Base-by-base conservation (phyloP, 2,329 filamentous ascomycete genomes). In the Thyridium curvatum region DNA sequence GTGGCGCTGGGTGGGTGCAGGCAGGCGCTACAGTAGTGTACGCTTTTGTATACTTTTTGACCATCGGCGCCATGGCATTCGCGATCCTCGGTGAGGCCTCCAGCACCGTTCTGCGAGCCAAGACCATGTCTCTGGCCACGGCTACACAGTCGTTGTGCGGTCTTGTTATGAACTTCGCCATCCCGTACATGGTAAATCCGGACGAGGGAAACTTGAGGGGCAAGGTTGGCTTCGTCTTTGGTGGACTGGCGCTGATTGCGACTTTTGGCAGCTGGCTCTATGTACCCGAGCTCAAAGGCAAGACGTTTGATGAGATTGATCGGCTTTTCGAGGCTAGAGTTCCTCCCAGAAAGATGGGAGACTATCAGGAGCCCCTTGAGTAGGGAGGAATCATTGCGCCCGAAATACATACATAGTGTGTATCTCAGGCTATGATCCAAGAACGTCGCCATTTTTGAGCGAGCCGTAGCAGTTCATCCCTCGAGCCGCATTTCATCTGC, bases 151-250 rank as follows among this genome's bases (percentile, higher is more conserved):
- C 59, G 3, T 39, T 64, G 2, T 56, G 62, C 39, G 62, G 62
- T 3, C 58, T 65, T 14, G 52, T 59, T 12, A 61, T 62, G 55
- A 60, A 59, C 17, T 52, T 66, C 18, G 53, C 55, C 3, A 56
- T 65, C 30, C 64, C 61, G 3, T 63, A 65, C 42, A 56, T 59
- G 55, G 54, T 67, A 18, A 66, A 65, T 40, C 56, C 57, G 4
- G 56, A 61, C 38, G 45, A 50, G 26, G 58, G 44, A 14, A 55
- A 60, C 41, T 31, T 58, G 41, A 43, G 46, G 35, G 59, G 56
- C 9, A 62, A 61, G 37, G 45, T 58, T 18, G 59, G 54, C 9
- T 62, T 62, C 40, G 47, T 62, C 13, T 62, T 56, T 35, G 49
- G 46, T 12, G 57, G 52, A 4, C 44, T 56, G 29, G 39, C 39